Evolutionary conservation across 2,329 filamentous ascomycete genomes (phyloP).

Genomic region (Neospermospora avenae): DNA sequence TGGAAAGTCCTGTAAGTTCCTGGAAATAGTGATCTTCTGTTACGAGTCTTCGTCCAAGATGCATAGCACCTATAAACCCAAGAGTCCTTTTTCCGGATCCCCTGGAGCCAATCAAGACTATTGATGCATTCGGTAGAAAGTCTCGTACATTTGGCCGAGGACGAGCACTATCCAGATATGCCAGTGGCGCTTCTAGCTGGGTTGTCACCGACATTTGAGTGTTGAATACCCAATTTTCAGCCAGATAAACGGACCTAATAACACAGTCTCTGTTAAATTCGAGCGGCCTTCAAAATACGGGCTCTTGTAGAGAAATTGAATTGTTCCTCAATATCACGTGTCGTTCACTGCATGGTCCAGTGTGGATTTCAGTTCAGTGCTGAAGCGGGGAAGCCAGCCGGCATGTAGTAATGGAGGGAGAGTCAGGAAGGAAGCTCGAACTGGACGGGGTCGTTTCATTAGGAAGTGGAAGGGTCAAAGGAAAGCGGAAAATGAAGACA

Average conservation of each 20-base stretch:
- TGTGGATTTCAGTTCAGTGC: neutral
- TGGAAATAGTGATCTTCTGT: slow-evolving; percentile 69
- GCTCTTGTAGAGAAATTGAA: too few species aligned
- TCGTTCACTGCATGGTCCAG: neutral
- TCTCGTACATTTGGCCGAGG: slow-evolving; percentile 23
- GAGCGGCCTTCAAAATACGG: too few species aligned
- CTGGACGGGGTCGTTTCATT: neutral
- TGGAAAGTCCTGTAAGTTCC: slow-evolving; percentile 52
- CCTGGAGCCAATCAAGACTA: slow-evolving; percentile 69
- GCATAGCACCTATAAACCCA: slow-evolving; percentile 70
- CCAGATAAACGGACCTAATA: too few species aligned
- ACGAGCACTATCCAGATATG: slow-evolving; percentile 21
- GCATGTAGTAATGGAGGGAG: neutral
- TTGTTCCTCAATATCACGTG: slow-evolving; percentile 1
- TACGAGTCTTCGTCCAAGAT: slow-evolving; percentile 64
- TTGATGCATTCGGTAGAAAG: slow-evolving; percentile 54
- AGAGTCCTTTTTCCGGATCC: slow-evolving; percentile 74
- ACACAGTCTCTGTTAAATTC: too few species aligned
- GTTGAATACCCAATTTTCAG: neutral
- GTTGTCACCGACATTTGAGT: slow-evolving; percentile 29
- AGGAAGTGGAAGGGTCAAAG: neutral
- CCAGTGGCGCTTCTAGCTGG: slow-evolving; percentile 22
- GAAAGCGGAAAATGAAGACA: slow-evolving; percentile 1
- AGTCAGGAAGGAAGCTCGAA: neutral
- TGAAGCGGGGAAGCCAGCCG: neutral